Percentiles rank a stretch among this genome's conserved stretches.
Evolutionary conservation across 2,329 filamentous ascomycete genomes (phyloP).

Genomic region (Trichothecium roseum): DNA sequence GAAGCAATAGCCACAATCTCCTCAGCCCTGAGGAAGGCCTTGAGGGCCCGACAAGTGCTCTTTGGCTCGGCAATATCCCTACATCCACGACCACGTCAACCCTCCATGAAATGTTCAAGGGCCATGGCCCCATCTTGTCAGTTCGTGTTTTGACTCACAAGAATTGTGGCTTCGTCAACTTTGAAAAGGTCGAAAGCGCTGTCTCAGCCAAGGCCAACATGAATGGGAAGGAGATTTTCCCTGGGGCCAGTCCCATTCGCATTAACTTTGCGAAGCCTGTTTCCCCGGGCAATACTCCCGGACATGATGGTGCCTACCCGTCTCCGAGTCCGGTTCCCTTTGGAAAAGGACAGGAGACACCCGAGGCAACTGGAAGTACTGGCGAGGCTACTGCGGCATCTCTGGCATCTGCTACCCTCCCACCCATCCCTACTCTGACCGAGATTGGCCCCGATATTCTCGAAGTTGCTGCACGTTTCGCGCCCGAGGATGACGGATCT

Average conservation of each 20-base stretch:
- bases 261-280: conserved; percentile 98
- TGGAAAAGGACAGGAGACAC: conserved; percentile 41
- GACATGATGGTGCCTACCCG: conserved; percentile 76
- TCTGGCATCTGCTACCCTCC: conserved; percentile 29
- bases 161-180: conserved; percentile 98
- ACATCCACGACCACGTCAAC: conserved; percentile 95
- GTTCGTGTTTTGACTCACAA: conserved; percentile 94
- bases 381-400: conserved; percentile 25
- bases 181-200: conserved; percentile 82
- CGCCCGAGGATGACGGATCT: conserved; percentile 64
- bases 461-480: conserved; percentile 79
- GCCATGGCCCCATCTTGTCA: conserved; percentile 84
- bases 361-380: conserved; percentile 16
- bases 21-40: conserved; percentile 69
- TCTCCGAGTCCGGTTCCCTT: conserved; percentile 88
- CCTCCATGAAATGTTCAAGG: conserved; percentile 86
- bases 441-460: conserved; percentile 78
- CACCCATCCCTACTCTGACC: conserved; percentile 60
- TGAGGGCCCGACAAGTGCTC: conserved; percentile 81
- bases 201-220: conserved; percentile 78
- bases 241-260: conserved; percentile 83
- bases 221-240: conserved; percentile 97
- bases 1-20: conserved; percentile 55
- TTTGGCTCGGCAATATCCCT: conserved; percentile 97
- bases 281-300: conserved; percentile 79